Evolutionary conservation across 495 filamentous ascomycete species (phyloP), one percentile per base, ranked within the genome.

Genomic region (Peziza echinospora): DNA sequence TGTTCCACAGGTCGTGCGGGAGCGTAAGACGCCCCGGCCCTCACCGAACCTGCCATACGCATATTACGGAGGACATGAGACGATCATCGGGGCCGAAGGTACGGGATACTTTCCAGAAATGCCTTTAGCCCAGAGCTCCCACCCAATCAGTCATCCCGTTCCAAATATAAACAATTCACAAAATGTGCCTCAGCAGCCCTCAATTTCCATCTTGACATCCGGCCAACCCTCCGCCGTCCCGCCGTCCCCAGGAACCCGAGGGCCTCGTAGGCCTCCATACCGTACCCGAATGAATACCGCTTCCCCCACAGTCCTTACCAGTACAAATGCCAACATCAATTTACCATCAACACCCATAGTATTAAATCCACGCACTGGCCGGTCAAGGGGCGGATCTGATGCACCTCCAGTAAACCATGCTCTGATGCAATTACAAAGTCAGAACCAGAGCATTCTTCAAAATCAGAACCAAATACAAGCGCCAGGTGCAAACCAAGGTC

Each of bases 151-250:
- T 37, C 1, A 37, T 37, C 30, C 30, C 30, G 3, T 17, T 13
- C 19, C 30, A 7, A 37, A 37, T 6, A 13, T 37, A 37, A 6
- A 6, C 6, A 13, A 11, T 37, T 37, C 30, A 13, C 30, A 3
- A 37, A 6, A 11, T 3, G 2, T 2, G 19, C 30, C 3, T 37
- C 30, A 49, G 45, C 59, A 51, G 21, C 49, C 46, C 39, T 75
- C 87, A 13, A 87, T 94, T 37, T 75, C 83, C 6, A 76, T 93
- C 23, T 56, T 94, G 24, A 76, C 66, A 39, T 84, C 80, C 0
- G 85, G 82, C 13, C 78, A 86, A 48, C 62, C 87, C 2, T 83
- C 89, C 21, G 25, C 43, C 6, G 67, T 77, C 16, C 62, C 94
- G 28, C 84, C 87, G 3, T 96, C 89, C 0, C 89, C 89, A 5